These are phyloP conservation scores for Gastrolobium bilobum DNA, from an alignment of 306 rosid genomes.

Conservation along the genomic window DNA sequence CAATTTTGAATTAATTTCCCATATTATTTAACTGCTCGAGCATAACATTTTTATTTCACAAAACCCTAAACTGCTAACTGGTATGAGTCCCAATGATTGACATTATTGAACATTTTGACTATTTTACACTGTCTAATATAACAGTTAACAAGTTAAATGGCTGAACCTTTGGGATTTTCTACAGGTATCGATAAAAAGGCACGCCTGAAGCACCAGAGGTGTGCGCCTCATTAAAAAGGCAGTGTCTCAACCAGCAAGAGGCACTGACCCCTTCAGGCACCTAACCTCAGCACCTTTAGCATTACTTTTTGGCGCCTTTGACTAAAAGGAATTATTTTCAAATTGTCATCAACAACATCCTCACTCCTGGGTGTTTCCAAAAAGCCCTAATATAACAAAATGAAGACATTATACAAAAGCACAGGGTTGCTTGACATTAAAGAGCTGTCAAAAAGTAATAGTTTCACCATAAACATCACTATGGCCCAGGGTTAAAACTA, in stretches of 20 bases:
- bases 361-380: neutral
- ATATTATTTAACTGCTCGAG: conserved; percentile 9
- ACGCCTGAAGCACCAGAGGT: neutral
- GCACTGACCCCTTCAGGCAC: neutral
- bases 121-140: conserved; percentile 24
- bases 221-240: conserved; percentile 1
- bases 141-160: conserved; percentile 4
- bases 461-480: too few species aligned
- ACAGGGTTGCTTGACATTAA: too few species aligned
- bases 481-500: conserved; percentile 5
- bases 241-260: neutral
- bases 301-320: neutral
- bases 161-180: neutral
- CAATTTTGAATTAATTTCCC: conserved; percentile 24
- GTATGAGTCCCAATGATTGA: neutral
- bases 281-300: neutral
- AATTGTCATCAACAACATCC: conserved; percentile 6
- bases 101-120: neutral
- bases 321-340: conserved; percentile 25
- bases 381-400: too few species aligned
- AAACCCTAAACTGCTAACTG: conserved; percentile 23
- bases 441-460: too few species aligned
- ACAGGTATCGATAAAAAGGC: conserved; percentile 18
- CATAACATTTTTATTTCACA: conserved; percentile 8
- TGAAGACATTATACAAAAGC: neutral